Percentiles rank a stretch among this genome's conserved stretches.
Evolutionary conservation across 768 basidiomycete species (phyloP).

Genomic region (Naganishia vaughanmartiniae): DNA sequence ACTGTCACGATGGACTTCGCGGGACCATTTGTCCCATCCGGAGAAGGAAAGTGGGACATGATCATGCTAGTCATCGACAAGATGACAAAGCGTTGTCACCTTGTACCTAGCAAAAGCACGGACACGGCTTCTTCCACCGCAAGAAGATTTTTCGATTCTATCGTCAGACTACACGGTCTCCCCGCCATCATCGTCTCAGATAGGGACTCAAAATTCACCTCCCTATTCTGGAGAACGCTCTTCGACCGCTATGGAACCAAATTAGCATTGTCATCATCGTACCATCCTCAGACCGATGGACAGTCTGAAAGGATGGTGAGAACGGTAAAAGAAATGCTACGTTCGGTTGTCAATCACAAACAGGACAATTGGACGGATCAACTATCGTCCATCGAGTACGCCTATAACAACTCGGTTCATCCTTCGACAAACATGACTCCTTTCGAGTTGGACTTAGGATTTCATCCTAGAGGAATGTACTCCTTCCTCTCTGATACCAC

Average conservation of each 20-base stretch:
- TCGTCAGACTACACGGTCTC: slow-evolving; percentile 44
- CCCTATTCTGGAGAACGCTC: slow-evolving; percentile 54
- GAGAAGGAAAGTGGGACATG: slow-evolving; percentile 29
- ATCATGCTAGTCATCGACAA: slow-evolving; percentile 54
- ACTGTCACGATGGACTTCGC: slow-evolving; percentile 47
- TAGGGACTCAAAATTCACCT: slow-evolving; percentile 55
- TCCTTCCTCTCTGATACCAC: not conserved
- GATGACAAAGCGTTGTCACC: slow-evolving; percentile 54
- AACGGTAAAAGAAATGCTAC: slow-evolving; percentile 26
- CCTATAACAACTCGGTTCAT: slow-evolving; percentile 1
- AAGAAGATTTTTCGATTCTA: slow-evolving; percentile 4
- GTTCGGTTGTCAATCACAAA: slow-evolving; percentile 21
- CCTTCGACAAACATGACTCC: not conserved
- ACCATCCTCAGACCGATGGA: slow-evolving; percentile 56
- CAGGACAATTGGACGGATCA: slow-evolving; percentile 41
- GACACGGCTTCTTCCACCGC: slow-evolving; percentile 46
- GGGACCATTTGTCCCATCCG: slow-evolving; percentile 2
- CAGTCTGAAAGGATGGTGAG: slow-evolving; percentile 46
- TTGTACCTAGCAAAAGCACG: slow-evolving; percentile 52
- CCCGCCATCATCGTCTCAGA: slow-evolving; percentile 55
- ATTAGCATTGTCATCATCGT: slow-evolving; percentile 54
- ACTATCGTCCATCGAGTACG: slow-evolving; percentile 8
- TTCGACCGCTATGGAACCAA: slow-evolving; percentile 46
- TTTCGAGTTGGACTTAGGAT: slow-evolving; percentile 14
- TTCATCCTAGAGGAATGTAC: slow-evolving; percentile 5